Conservation (phyloP, 1,284 basidiomycete genomes). For the Acaromyces ingoldii region DNA sequence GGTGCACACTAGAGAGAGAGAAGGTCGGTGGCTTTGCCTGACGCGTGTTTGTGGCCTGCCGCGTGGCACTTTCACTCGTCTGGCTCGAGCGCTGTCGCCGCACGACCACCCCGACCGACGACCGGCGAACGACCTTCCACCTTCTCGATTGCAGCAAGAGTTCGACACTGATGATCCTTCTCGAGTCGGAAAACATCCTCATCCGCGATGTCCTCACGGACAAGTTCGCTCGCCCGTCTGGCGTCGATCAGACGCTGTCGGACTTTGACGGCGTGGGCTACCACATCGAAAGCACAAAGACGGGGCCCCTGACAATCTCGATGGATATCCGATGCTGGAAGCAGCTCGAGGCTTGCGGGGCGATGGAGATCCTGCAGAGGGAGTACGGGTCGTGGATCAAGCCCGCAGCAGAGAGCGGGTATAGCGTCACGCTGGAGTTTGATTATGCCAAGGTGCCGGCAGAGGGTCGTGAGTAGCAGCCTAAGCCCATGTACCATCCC, state of each 20-base stretch:
- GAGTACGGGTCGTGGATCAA: conserved; percentile 76
- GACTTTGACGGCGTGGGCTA: conserved; percentile 97
- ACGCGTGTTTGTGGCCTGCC: too few species aligned
- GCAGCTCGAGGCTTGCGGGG: conserved; percentile 83
- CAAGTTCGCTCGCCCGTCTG: conserved; percentile 77
- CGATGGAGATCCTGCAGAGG: conserved; percentile 69
- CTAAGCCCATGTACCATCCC: neutral
- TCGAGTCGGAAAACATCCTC: conserved; percentile 60
- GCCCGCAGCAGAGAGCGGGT: conserved; percentile 67
- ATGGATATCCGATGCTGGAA: conserved; percentile 95
- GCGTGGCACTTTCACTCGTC: too few species aligned
- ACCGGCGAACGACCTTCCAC: too few species aligned
- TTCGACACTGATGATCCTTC: conserved; percentile 43
- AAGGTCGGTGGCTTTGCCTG: too few species aligned
- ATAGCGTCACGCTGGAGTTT: conserved; percentile 79
- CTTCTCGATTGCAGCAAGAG: too few species aligned
- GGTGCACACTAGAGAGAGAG: too few species aligned
- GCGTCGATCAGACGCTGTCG: conserved; percentile 90
- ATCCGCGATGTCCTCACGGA: conserved; percentile 87
- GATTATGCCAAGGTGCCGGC: conserved; percentile 79
- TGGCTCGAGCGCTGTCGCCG: too few species aligned
- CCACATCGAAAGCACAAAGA: conserved; percentile 75
- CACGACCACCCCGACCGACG: too few species aligned
- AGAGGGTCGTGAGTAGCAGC: conserved; percentile 64
- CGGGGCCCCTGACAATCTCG: conserved; percentile 69